phyloP scores from a whole-genome alignment of 108 stramenopile species.

The Pelagomonas calceolata region DNA sequence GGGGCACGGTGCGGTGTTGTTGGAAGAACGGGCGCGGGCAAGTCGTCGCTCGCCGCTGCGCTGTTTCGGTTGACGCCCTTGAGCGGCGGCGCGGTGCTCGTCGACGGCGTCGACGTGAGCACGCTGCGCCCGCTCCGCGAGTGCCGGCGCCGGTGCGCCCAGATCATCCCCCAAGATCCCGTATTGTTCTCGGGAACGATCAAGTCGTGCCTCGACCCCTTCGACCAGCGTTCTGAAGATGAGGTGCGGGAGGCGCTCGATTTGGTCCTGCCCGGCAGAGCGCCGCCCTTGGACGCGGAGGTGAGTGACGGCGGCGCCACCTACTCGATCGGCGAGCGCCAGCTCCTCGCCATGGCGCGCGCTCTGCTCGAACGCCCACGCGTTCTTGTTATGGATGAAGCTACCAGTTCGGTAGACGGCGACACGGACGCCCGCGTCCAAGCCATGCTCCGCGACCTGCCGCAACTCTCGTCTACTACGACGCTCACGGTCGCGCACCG shows the following conservation, averaged over 20 bases:
- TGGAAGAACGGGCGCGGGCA: constrained; percentile 47
- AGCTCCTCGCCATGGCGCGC: constrained; percentile 47
- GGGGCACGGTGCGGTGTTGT: constrained; percentile 31
- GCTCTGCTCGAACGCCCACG: constrained; percentile 32
- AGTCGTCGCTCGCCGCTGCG: constrained; percentile 30
- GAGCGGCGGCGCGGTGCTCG: constrained; percentile 40
- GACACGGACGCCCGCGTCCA: constrained; percentile 54
- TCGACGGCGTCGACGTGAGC: constrained; percentile 67
- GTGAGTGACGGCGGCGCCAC: constrained; percentile 33
- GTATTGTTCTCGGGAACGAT: constrained; percentile 80
- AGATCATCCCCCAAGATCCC: constrained; percentile 91
- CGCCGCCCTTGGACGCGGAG: constrained; percentile 10
- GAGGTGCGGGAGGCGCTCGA: constrained; percentile 62
- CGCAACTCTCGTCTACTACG: constrained; percentile 58
- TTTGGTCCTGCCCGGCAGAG: neutral
- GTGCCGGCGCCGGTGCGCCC: constrained; percentile 35
- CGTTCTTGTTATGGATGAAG: constrained; percentile 45
- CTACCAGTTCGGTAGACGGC: constrained; percentile 36
- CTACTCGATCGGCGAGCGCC: constrained; percentile 34
- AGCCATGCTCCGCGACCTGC: constrained; percentile 49
- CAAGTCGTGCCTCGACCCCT: constrained; percentile 83
- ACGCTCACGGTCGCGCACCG: constrained; percentile 88
- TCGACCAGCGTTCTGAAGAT: constrained; percentile 48
- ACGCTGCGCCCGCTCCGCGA: constrained; percentile 1
- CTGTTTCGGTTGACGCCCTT: constrained; percentile 27